These are phyloP conservation scores for Debaryomyces subglobosus DNA, from an alignment of 1,139 yeast genomes.

Conservation along the genomic window DNA sequence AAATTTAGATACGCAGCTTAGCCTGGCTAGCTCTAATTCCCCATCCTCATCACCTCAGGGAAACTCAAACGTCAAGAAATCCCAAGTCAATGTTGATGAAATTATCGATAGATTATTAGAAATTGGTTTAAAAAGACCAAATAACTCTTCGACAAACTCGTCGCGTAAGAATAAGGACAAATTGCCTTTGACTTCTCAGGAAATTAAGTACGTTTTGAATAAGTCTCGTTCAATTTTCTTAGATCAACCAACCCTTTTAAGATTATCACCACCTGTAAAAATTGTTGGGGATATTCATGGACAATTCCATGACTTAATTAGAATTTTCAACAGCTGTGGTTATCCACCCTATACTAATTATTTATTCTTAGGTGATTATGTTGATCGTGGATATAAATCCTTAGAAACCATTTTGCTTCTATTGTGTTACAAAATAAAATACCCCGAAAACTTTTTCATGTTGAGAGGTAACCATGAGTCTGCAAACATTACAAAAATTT, in stretches of 20 bases:
- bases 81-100: constrained; percentile 52
- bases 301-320: constrained; percentile 86
- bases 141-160: constrained; percentile 20
- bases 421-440: constrained; percentile 89
- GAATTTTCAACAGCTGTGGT: constrained; percentile 94
- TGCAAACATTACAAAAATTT: constrained; percentile 92
- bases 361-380: constrained; percentile 92
- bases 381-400: constrained; percentile 94
- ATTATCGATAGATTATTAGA: constrained; percentile 58
- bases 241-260: constrained; percentile 86
- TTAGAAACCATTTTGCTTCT: constrained; percentile 85
- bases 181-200: constrained; percentile 51
- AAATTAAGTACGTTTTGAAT: constrained; percentile 65
- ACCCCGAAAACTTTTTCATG: constrained; percentile 92
- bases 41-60: constrained; percentile 25
- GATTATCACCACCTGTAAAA: constrained; percentile 92
- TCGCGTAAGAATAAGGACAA: constrained; percentile 42
- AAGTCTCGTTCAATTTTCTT: constrained; percentile 86
- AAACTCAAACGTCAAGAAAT: constrained; percentile 9
- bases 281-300: constrained; percentile 99
- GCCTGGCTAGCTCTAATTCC: constrained; percentile 30
- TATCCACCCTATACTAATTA: constrained; percentile 97
- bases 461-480: constrained; percentile 96
- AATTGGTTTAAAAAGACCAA: constrained; percentile 36
- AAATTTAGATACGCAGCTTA: neutral